Conservation (phyloP, 2,329 filamentous ascomycete species). For the Fusarium algeriense region DNA sequence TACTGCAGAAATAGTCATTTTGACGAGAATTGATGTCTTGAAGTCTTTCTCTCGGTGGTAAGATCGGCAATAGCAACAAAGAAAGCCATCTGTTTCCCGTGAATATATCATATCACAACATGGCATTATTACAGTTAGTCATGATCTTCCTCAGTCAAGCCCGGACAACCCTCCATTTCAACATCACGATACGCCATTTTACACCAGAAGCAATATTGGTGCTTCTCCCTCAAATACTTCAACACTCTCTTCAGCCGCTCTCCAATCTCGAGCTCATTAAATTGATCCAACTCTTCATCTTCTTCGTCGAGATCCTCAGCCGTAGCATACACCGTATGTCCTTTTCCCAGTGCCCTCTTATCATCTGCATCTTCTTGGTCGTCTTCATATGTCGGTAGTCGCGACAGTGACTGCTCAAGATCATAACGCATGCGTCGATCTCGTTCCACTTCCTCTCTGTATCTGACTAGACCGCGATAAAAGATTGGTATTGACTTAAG, state of each 20-base stretch:
- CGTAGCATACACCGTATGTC: constrained; percentile 65
- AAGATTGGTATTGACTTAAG: constrained; percentile 79
- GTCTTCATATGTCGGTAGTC: constrained; percentile 75
- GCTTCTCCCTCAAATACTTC: constrained; percentile 74
- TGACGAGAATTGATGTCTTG: not conserved
- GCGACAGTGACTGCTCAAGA: constrained; percentile 72
- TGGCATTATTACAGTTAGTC: constrained; percentile 53
- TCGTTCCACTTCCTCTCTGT: constrained; percentile 76
- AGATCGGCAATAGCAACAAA: not conserved
- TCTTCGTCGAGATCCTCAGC: constrained; percentile 81
- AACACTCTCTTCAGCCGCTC: constrained; percentile 78
- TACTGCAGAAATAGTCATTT: not conserved
- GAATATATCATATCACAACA: not conserved
- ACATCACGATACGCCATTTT: constrained; percentile 83
- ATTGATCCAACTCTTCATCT: constrained; percentile 83
- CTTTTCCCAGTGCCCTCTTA: constrained; percentile 73
- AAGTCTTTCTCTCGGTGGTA: not conserved
- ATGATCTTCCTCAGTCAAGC: constrained; percentile 85
- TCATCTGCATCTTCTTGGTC: constrained; percentile 81
- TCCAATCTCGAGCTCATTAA: constrained; percentile 74
- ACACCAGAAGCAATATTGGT: constrained; percentile 96
- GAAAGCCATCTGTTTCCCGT: not conserved
- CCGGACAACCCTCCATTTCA: constrained; percentile 89
- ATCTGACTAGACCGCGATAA: constrained; percentile 80
- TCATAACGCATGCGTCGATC: constrained; percentile 74